Evolutionary conservation across 768 basidiomycete species (phyloP), one percentile per base, ranked within the genome.

Genomic region (Kwoniella dendrophila): DNA sequence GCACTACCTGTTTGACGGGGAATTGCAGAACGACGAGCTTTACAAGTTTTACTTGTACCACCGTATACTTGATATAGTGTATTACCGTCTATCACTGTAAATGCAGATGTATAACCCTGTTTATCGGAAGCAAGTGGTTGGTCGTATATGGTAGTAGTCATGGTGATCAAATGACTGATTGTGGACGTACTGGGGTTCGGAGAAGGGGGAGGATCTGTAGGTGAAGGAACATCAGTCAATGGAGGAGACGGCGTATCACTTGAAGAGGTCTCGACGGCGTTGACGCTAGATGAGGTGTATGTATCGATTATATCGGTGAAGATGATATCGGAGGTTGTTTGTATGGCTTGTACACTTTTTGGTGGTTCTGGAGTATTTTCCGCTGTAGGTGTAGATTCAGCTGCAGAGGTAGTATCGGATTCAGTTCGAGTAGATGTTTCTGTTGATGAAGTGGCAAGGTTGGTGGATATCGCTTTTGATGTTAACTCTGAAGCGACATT

Each of bases 61-160:
- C 30, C 29, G 16, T n/a, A 6, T 2, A 33, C 49, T 22, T 33
- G 47, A 30, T 49, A 49, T n/a, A 49, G 26, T 27, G 47, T 49
- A 26, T 49, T 49, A 4, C 47, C 47, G 14, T 49, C 47, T 14
- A 49, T 14, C 18, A 49, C 47, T 30, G 47, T 33, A 10, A 51
- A 33, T 5, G 49, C 29, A 33, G 49, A 51, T 18, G 49, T 33
- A 26, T 51, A 34, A 16, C 49, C 49, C 7, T 32, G 18, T 10
- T 29, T 11, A 49, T 27, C 29, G 36, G 36, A 8, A 38, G 8
- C 36, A 8, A 8, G 11, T 26, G 24, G 26, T 14, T 26, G 11
- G 47, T n/a, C n/a, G 47, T 24, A 14, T 27, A 30, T 3, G 26
- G 18, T 3, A 49, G 43, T 22, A 44, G 7, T 38, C 8, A 38